Percentiles rank a stretch among this genome's conserved stretches.
Evolutionary conservation across 768 basidiomycete species (phyloP).

Genomic region (Kwoniella dendrophila): DNA sequence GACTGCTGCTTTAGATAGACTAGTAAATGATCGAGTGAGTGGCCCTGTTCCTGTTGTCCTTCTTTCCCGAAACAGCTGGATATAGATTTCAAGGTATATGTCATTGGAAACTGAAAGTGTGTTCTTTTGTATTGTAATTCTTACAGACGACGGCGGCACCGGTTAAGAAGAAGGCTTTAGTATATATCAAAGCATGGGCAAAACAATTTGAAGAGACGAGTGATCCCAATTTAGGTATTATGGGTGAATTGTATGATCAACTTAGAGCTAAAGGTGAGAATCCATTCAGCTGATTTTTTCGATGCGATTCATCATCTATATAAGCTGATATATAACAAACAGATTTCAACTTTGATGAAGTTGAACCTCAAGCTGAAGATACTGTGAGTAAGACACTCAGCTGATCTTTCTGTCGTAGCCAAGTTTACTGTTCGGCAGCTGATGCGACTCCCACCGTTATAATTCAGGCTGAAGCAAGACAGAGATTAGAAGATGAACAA

Average conservation of each 20-base stretch:
- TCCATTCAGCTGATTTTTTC: not conserved
- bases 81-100: not conserved
- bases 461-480: conserved; percentile 71
- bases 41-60: not conserved
- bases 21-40: conserved; percentile 81
- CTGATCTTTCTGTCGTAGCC: conserved; percentile 6
- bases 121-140: not conserved
- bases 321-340: conserved; percentile 12
- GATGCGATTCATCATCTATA: not conserved
- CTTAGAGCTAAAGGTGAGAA: conserved; percentile 78
- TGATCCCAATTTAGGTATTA: conserved; percentile 77
- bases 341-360: conserved; percentile 43
- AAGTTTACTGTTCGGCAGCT: too few relatives aligned
- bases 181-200: conserved; percentile 78
- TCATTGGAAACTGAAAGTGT: not conserved
- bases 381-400: conserved; percentile 28
- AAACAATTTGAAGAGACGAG: conserved; percentile 70
- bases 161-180: conserved; percentile 75
- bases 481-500: conserved; percentile 88
- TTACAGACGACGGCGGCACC: conserved; percentile 83
- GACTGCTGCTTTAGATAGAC: conserved; percentile 81
- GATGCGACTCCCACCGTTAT: too few relatives aligned
- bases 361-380: conserved; percentile 41
- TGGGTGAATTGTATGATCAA: conserved; percentile 83
- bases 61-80: not conserved